These are phyloP conservation scores for Stereocaulon alpinum DNA, from an alignment of 495 filamentous ascomycete genomes.

Conservation along the genomic window DNA sequence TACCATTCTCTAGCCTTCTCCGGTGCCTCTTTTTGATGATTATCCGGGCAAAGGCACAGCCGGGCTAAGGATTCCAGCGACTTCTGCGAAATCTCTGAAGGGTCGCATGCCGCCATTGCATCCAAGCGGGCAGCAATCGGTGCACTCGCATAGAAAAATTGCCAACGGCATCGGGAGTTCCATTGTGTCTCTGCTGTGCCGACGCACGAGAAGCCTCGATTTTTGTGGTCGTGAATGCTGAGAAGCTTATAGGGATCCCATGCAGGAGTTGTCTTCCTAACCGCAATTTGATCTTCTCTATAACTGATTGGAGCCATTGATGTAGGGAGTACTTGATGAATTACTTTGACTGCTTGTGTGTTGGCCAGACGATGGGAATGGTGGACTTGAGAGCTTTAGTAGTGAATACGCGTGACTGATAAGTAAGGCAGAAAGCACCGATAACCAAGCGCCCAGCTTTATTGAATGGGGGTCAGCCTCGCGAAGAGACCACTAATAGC, in stretches of 20 bases:
- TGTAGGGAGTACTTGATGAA: too few species aligned
- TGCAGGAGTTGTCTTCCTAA: not conserved
- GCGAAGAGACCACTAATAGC: too few species aligned
- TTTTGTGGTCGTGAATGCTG: not conserved
- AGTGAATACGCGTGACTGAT: too few species aligned
- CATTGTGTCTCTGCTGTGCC: not conserved
- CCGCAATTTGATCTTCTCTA: not conserved
- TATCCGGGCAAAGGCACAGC: not conserved
- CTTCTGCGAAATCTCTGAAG: not conserved
- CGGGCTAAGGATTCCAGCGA: not conserved
- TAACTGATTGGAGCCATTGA: not conserved
- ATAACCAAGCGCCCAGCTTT: not conserved
- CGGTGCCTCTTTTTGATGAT: not conserved
- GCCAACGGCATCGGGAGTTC: not conserved
- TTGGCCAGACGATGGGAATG: too few species aligned
- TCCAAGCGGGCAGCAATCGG: not conserved
- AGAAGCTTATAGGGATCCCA: slow-evolving; percentile 1
- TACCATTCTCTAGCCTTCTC: not conserved
- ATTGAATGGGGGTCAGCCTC: not conserved
- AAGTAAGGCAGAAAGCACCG: not conserved
- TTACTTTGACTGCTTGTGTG: too few species aligned
- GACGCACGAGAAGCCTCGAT: not conserved
- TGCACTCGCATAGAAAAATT: not conserved
- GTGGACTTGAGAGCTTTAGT: too few species aligned
- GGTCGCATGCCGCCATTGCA: not conserved